Evolutionary conservation across 1,284 basidiomycete species (phyloP).

Genomic region (Puccinia polysora): DNA sequence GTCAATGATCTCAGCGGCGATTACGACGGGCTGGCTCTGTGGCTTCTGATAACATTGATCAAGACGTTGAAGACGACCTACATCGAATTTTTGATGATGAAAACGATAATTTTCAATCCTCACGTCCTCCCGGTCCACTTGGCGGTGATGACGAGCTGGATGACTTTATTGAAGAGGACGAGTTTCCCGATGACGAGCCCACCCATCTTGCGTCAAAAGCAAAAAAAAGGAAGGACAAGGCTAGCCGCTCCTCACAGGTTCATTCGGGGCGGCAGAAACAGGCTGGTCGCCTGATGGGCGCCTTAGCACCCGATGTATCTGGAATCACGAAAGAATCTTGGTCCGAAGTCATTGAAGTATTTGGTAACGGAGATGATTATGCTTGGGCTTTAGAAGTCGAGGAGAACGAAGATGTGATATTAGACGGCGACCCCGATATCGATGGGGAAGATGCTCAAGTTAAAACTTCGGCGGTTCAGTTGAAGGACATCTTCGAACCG

Average conservation of each 20-base stretch:
- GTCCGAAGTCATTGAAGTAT: slow-evolving; percentile 94
- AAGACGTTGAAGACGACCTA: slow-evolving; percentile 46
- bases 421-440: slow-evolving; percentile 69
- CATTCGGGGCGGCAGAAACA: slow-evolving; percentile 63
- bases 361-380: slow-evolving; percentile 94
- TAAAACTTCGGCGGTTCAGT: slow-evolving; percentile 24
- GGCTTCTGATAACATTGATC: slow-evolving; percentile 66
- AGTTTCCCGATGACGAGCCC: slow-evolving; percentile 39
- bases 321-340: slow-evolving; percentile 65
- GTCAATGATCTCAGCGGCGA: slow-evolving; percentile 52
- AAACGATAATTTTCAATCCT: slow-evolving; percentile 14
- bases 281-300: slow-evolving; percentile 58
- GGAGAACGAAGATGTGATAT: slow-evolving; percentile 60
- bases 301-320: slow-evolving; percentile 47
- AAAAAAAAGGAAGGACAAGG: slow-evolving; percentile 44
- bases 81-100: slow-evolving; percentile 44
- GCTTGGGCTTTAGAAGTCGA: slow-evolving; percentile 86
- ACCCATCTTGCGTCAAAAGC: slow-evolving; percentile 24
- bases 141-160: slow-evolving; percentile 40
- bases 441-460: slow-evolving; percentile 52
- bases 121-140: slow-evolving; percentile 24
- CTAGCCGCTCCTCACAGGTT: slow-evolving; percentile 57
- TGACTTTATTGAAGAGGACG: slow-evolving; percentile 44
- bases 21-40: slow-evolving; percentile 58
- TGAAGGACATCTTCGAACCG: slow-evolving; percentile 84